Base-by-base conservation (phyloP, 176 grass and related monocot genomes). In the Phyllostachys edulis region DNA sequence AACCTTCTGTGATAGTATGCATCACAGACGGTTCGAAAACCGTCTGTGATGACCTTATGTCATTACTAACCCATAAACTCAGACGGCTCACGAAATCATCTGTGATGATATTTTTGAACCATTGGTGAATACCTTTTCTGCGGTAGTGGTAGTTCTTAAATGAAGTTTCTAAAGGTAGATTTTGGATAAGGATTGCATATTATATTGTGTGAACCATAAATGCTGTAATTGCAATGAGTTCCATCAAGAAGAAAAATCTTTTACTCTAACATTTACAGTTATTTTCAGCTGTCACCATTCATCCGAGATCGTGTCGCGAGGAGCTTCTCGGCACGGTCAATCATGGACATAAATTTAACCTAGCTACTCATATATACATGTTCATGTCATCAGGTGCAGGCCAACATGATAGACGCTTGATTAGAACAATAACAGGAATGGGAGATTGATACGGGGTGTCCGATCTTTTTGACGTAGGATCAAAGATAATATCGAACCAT, bases 191-290 rank as follows among this genome's bases (percentile, higher is more conserved):
- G 63, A 26, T 37, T 36, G 63, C 63, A 8, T 14, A 37, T 8
- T 7, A 66, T 37, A 66, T 78, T 63, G n/a, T 68, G 66, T 81
- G 79, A 81, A 81, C 5, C 16, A 47, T 39, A 18, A 8, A 51
- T 34, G 56, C 54, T 61, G 55, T 27, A 66, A 51, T 56, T 38
- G 21, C 55, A 17, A 5, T 13, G 37, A 59, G 74, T 77, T 61
- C 21, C 37, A 61, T 61, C 37, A 21, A 42, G 1, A 16, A 26
- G 50, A 9, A 40, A 40, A 40, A 41, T 77, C n/a, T 0, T 77
- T 77, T 2, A 34, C 32, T 34, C 2, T 34, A 34, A 34, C 32
- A 34, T 60, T 77, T 77, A 77, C 74, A 2, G 55, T 80, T 38
- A 14, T 67, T 80, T n/a, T 80, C 60, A 38, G 46, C 64, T 55